phyloP scores from a whole-genome alignment of 1,284 basidiomycete genomes.

The Cutaneotrichosporon dermatis region DNA sequence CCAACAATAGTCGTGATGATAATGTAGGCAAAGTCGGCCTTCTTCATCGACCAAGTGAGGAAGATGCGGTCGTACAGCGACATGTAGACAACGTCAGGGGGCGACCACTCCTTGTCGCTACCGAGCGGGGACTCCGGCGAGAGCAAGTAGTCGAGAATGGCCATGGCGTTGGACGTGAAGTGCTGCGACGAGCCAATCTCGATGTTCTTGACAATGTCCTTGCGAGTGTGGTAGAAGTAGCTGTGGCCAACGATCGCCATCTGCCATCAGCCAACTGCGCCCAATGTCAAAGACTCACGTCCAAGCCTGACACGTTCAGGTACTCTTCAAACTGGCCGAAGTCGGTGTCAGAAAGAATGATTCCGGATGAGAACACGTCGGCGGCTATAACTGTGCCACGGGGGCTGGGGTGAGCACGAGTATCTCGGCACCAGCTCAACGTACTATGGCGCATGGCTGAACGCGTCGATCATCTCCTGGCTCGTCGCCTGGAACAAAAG shows the following conservation, averaged over 20 bases:
- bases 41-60: constrained; percentile 64
- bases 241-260: constrained; percentile 86
- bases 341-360: constrained; percentile 87
- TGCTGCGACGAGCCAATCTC: constrained; percentile 57
- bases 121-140: constrained; percentile 39
- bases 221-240: constrained; percentile 85
- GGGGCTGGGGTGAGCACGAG: constrained; percentile 54
- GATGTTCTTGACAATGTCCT: constrained; percentile 33
- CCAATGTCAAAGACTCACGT: constrained; percentile 54
- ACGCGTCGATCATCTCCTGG: constrained; percentile 88
- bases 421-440: too few species aligned
- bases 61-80: constrained; percentile 66
- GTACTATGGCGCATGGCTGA: constrained; percentile 72
- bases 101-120: constrained; percentile 32
- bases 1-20: constrained; percentile 51
- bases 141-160: constrained; percentile 75
- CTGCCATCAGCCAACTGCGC: constrained; percentile 49
- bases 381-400: constrained; percentile 88
- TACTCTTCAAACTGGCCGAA: constrained; percentile 93
- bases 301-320: constrained; percentile 76
- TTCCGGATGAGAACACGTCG: constrained; percentile 89
- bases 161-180: constrained; percentile 87
- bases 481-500: constrained; percentile 95
- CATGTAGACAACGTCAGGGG: constrained; percentile 60
- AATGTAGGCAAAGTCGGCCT: constrained; percentile 67